A percentile compares a stretch with the other conserved stretches of the same genome.
phyloP scores from a whole-genome alignment of 257 asterid species.

The Haberlea rhodopensis region DNA sequence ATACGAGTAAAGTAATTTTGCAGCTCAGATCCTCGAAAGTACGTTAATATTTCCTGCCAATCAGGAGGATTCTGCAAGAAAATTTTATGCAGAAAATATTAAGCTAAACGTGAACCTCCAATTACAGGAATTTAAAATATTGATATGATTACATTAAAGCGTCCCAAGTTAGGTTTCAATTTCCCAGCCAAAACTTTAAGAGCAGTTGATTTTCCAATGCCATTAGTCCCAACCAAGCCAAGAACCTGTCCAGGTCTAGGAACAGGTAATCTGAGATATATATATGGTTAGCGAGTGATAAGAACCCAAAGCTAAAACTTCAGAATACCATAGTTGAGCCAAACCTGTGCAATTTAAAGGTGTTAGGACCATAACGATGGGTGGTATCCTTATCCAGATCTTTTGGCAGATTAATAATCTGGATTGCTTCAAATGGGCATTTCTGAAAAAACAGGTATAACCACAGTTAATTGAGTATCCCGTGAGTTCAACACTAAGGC shows the following conservation, averaged over 20 bases:
- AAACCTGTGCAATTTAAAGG: no score
- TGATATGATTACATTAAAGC: conserved; percentile 35
- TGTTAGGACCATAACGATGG: no score
- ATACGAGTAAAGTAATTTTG: conserved; percentile 67
- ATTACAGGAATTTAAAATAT: background rate
- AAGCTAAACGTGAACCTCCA: conserved; percentile 11
- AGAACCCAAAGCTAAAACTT: background rate
- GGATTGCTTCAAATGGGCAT: conserved; percentile 68
- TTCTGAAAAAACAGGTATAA: conserved; percentile 28
- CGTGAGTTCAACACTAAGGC: background rate
- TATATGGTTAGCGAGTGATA: background rate
- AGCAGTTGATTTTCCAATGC: no score
- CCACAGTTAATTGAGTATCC: conserved; percentile 4
- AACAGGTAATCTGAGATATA: conserved; percentile 48
- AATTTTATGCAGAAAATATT: conserved; percentile 8
- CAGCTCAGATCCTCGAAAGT: conserved; percentile 71
- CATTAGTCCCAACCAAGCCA: no score
- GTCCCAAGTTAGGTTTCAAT: conserved; percentile 49
- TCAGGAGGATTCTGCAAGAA: conserved; percentile 65
- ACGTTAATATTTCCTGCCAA: conserved; percentile 67
- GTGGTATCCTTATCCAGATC: no score
- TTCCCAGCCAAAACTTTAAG: conserved; percentile 33
- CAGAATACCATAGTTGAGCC: background rate
- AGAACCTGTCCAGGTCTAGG: no score
- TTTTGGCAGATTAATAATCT: no score